Evolutionary conservation across 2,329 filamentous ascomycete genomes (phyloP).

Genomic region (Fusarium circinatum): DNA sequence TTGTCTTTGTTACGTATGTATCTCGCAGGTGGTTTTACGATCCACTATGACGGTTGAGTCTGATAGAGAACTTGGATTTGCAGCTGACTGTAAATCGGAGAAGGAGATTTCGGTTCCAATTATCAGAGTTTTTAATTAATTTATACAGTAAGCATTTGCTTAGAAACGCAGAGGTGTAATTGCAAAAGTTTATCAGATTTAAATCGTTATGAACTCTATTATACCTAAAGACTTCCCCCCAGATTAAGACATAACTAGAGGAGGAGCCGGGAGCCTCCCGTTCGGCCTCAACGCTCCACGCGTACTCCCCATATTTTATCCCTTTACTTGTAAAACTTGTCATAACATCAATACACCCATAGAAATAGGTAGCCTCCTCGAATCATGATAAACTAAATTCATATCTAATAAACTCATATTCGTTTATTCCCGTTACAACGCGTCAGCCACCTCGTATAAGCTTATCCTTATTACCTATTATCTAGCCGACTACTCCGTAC

Average conservation of each 20-base stretch:
- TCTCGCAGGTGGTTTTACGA: neutral
- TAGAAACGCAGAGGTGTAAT: neutral
- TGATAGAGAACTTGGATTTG: neutral
- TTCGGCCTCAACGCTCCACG: slow-evolving; percentile 15
- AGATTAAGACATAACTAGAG: neutral
- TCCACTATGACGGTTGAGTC: slow-evolving; percentile 18
- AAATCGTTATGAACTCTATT: neutral
- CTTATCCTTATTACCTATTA: neutral
- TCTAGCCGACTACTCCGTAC: neutral
- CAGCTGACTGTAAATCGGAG: neutral
- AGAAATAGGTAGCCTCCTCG: neutral
- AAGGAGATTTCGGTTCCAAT: neutral
- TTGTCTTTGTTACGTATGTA: neutral
- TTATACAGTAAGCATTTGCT: neutral
- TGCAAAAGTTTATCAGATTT: neutral
- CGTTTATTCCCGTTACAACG: slow-evolving; percentile 1
- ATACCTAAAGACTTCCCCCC: neutral
- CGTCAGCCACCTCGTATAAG: slow-evolving; percentile 15
- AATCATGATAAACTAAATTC: neutral
- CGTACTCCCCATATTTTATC: slow-evolving; percentile 30
- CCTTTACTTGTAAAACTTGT: slow-evolving; percentile 8
- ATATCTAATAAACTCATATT: neutral
- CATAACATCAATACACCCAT: neutral
- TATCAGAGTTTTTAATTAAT: neutral
- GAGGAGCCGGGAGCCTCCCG: neutral